These are phyloP conservation scores for Bipolaris zeicola DNA, from an alignment of 2,329 filamentous ascomycete species.

Conservation along the genomic window DNA sequence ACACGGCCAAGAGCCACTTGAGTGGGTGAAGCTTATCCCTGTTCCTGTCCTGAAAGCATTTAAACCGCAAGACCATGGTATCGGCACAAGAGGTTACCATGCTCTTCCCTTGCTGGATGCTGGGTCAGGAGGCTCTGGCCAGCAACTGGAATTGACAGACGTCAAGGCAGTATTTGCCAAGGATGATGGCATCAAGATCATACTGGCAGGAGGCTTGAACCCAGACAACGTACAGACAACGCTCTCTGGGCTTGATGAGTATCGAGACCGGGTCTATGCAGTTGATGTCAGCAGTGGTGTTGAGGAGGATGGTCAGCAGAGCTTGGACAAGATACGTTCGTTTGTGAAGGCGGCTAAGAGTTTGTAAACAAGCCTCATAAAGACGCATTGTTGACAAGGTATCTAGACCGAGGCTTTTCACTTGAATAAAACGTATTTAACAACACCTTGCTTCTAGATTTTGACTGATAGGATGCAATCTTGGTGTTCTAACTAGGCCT, in stretches of 20 bases:
- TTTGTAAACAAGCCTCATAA: conserved; percentile 1
- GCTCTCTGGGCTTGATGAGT: conserved; percentile 66
- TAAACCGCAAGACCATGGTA: conserved; percentile 72
- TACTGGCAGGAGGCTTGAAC: conserved; percentile 85
- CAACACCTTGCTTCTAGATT: too few species aligned
- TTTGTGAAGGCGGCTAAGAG: conserved; percentile 75
- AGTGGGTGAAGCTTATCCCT: conserved; percentile 88
- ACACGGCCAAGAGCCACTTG: conserved; percentile 87
- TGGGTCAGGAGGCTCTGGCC: conserved; percentile 79
- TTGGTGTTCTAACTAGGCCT: not conserved
- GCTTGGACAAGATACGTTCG: conserved; percentile 75
- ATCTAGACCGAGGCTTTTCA: not conserved
- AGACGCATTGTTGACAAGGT: not conserved
- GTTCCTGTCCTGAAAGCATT: conserved; percentile 91
- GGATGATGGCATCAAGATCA: conserved; percentile 72
- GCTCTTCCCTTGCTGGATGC: conserved; percentile 84
- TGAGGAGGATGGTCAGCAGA: conserved; percentile 78
- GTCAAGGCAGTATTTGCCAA: conserved; percentile 70
- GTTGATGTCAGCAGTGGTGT: conserved; percentile 96
- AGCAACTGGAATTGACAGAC: conserved; percentile 72
- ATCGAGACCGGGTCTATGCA: conserved; percentile 70
- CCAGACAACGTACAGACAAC: conserved; percentile 76
- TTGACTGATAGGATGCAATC: too few species aligned
- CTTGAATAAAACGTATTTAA: not conserved
- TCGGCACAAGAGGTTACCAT: conserved; percentile 80